Base-by-base conservation (phyloP, 768 basidiomycete genomes). In the Pseudohyphozyma bogoriensis region DNA sequence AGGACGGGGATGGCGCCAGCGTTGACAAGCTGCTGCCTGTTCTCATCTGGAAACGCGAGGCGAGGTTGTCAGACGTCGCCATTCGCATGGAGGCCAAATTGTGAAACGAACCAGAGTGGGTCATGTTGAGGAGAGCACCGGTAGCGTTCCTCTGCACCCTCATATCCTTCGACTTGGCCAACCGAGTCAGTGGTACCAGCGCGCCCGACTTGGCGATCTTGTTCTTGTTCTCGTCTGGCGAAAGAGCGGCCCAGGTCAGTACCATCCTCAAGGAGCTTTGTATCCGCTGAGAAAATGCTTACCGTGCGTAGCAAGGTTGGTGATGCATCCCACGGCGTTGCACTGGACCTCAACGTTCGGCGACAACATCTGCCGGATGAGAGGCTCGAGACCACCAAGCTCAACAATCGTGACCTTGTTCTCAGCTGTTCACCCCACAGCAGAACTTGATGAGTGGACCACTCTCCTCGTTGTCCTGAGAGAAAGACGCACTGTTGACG, bases 171-270 rank as follows among this genome's bases (percentile, higher is more conserved):
- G 90, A 95, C 64, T 89, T 84, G 35, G 95, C 95, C 45, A 99
- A 80, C 52, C 95, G 82, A 46, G 95, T 97, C 39, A 99, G 82
- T 28, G 95, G 95, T 26, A 95, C 89, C 56, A 99, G 79, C n/a
- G 95, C 95, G 49, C 95, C 95, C 13, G 91, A 95, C 80, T 96
- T 96, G 42, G 95, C 95, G 58, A 99, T 99, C 81, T 93, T 95
- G 53, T 90, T 95, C 81, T 99, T 99, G 80, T 99, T 99, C 74
- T 99, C 95, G 71, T 99, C 92, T 95, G 64, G 18, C 7, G 1
- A n/a, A 22, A n/a, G n/a, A n/a, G n/a, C n/a, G n/a, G n/a, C n/a
- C n/a, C n/a, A n/a, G n/a, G n/a, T n/a, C n/a, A n/a, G n/a, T n/a
- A n/a, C n/a, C n/a, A n/a, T n/a, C n/a, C n/a, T n/a, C n/a, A n/a